Evolutionary conservation across 169 alveolate genomes (phyloP).

Genomic region (Babesia ovata): DNA sequence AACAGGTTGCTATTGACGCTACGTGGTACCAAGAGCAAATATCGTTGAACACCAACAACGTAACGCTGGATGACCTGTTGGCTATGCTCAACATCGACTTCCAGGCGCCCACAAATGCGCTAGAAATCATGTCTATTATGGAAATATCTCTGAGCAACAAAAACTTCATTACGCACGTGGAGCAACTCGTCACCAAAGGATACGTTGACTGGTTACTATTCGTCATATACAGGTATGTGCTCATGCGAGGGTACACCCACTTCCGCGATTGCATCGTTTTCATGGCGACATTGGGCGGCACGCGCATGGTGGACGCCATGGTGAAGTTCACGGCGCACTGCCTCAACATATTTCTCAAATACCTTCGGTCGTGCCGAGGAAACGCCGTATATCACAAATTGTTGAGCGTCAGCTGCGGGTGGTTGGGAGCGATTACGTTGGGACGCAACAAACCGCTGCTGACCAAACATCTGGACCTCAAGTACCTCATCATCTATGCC

Average conservation of each 20-base stretch:
- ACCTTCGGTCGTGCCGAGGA: slow-evolving; percentile 81
- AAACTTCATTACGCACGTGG: slow-evolving; percentile 66
- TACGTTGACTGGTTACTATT: slow-evolving; percentile 72
- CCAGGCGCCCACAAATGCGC: slow-evolving; percentile 56
- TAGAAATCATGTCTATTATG: slow-evolving; percentile 62
- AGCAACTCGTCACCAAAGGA: slow-evolving; percentile 66
- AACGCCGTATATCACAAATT: slow-evolving; percentile 83
- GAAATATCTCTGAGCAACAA: slow-evolving; percentile 67
- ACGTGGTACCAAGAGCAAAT: slow-evolving; percentile 52
- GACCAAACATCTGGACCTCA: slow-evolving; percentile 85
- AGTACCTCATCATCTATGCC: slow-evolving; percentile 81
- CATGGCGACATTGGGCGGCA: slow-evolving; percentile 69
- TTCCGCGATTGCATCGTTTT: slow-evolving; percentile 71
- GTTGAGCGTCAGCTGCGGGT: slow-evolving; percentile 85
- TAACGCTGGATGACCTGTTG: slow-evolving; percentile 52
- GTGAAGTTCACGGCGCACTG: slow-evolving; percentile 80
- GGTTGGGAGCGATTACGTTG: slow-evolving; percentile 88
- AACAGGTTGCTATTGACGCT: slow-evolving; percentile 18
- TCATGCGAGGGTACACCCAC: slow-evolving; percentile 71
- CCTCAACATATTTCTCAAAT: slow-evolving; percentile 81
- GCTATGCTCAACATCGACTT: slow-evolving; percentile 42
- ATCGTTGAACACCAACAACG: slow-evolving; percentile 42
- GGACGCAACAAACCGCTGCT: slow-evolving; percentile 86
- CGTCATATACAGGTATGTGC: slow-evolving; percentile 67
- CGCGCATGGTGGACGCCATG: slow-evolving; percentile 69